These are phyloP conservation scores for Quercus tomentella DNA, from an alignment of 331 rosid genomes.

Conservation along the genomic window DNA sequence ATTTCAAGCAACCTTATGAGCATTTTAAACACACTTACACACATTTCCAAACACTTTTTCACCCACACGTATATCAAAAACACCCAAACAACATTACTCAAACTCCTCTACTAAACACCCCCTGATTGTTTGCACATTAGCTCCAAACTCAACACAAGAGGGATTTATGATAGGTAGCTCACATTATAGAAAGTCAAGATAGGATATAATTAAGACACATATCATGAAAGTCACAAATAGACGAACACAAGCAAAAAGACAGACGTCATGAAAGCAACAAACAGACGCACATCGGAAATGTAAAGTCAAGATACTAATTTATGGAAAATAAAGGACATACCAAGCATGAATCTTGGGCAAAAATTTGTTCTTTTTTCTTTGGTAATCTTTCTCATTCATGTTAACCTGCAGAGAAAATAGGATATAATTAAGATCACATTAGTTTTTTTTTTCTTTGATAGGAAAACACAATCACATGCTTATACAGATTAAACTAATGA, in stretches of 20 bases:
- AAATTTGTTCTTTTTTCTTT: constrained; percentile 95
- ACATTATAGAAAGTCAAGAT: neutral
- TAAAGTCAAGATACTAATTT: neutral
- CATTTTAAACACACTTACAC: too few species aligned
- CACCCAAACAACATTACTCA: too few species aligned
- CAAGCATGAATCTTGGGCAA: constrained; percentile 97
- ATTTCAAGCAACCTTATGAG: too few species aligned
- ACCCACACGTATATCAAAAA: too few species aligned
- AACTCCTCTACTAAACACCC: too few species aligned
- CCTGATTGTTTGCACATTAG: too few species aligned
- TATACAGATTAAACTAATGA: neutral
- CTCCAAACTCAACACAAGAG: neutral
- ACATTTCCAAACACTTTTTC: too few species aligned
- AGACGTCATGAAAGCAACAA: neutral
- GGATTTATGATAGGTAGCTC: neutral
- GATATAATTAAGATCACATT: neutral
- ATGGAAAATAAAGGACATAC: constrained; percentile 34
- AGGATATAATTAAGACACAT: too few species aligned
- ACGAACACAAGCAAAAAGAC: too few species aligned
- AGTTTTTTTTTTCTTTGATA: neutral
- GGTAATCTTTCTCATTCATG: constrained; percentile 97
- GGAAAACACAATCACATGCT: neutral
- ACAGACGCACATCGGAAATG: neutral
- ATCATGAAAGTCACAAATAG: neutral
- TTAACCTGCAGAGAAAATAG: constrained; percentile 63